Conservation (phyloP, 495 filamentous ascomycete genomes). For the Saxophila tyrrhenica region DNA sequence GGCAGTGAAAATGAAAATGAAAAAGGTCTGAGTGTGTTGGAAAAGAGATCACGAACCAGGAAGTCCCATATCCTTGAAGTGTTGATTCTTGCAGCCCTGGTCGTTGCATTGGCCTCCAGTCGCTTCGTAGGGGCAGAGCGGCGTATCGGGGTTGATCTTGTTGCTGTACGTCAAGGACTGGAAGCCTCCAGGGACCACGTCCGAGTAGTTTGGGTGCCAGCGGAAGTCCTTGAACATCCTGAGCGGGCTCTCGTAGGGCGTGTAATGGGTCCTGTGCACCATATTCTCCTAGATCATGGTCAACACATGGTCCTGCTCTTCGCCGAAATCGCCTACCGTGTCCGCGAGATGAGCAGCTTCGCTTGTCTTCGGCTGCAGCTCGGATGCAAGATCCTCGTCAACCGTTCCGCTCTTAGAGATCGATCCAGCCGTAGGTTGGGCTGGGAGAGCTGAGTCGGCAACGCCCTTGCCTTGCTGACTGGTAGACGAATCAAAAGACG, state of each 20-base stretch:
- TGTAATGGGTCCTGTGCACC: slow-evolving; percentile 33
- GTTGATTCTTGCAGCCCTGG: slow-evolving; percentile 57
- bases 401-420: not conserved
- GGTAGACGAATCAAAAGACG: not conserved
- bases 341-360: not conserved
- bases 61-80: slow-evolving; percentile 64
- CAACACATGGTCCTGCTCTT: not conserved
- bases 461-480: not conserved
- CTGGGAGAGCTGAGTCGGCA: not conserved
- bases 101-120: slow-evolving; percentile 68
- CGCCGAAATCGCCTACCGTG: slow-evolving; percentile 9
- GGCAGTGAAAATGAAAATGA: no score
- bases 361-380: slow-evolving; percentile 8
- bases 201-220: slow-evolving; percentile 64
- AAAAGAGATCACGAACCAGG: slow-evolving; percentile 56
- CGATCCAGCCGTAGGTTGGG: no score
- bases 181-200: slow-evolving; percentile 61
- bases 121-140: slow-evolving; percentile 64
- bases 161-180: slow-evolving; percentile 89
- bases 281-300: not conserved
- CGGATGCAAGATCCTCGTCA: slow-evolving; percentile 17
- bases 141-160: slow-evolving; percentile 61
- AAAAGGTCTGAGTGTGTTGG: no score
- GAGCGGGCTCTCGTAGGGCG: slow-evolving; percentile 73
- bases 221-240: slow-evolving; percentile 77